Conservation (phyloP, 495 filamentous ascomycete species). For the Aspergillus nidulans region DNA sequence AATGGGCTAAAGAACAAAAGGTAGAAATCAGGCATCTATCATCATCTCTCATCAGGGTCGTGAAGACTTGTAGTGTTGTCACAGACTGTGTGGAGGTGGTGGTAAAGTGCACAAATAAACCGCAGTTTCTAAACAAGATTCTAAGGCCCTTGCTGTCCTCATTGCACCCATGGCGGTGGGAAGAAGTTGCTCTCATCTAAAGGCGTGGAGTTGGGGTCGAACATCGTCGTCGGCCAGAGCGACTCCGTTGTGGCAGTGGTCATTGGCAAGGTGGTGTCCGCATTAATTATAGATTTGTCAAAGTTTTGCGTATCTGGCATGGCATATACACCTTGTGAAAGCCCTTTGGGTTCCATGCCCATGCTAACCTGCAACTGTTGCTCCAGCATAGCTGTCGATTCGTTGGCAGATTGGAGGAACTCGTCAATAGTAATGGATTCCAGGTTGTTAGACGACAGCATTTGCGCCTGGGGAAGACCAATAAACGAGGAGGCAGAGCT, state of each 20-base stretch:
- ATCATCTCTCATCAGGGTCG: conserved; percentile 54
- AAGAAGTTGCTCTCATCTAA: conserved; percentile 32
- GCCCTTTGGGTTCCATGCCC: conserved; percentile 35
- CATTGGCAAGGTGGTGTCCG: conserved; percentile 18
- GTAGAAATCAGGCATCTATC: conserved; percentile 44
- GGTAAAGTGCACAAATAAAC: conserved; percentile 34
- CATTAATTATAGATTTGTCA: conserved; percentile 19
- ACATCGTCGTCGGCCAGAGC: conserved; percentile 36
- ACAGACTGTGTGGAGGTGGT: conserved; percentile 44
- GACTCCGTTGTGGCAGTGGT: conserved; percentile 30
- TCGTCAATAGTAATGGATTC: conserved; percentile 60
- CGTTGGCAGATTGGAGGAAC: conserved; percentile 52
- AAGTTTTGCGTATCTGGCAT: conserved; percentile 28
- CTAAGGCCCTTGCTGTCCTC: conserved; percentile 5
- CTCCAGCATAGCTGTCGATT: conserved; percentile 43
- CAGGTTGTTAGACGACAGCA: conserved; percentile 52
- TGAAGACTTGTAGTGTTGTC: conserved; percentile 35
- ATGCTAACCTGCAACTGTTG: conserved; percentile 45
- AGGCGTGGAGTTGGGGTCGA: conserved; percentile 29
- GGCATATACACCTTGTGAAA: conserved; percentile 33
- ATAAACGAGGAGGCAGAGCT: conserved; percentile 52
- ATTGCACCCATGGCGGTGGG: conserved; percentile 35
- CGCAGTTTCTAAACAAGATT: conserved; percentile 6
- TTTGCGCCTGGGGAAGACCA: conserved; percentile 45
- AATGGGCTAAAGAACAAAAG: conserved; percentile 39